Conservation (phyloP, 225 moss, liverwort and hornwort genomes). For the Physcomitrium patens region DNA sequence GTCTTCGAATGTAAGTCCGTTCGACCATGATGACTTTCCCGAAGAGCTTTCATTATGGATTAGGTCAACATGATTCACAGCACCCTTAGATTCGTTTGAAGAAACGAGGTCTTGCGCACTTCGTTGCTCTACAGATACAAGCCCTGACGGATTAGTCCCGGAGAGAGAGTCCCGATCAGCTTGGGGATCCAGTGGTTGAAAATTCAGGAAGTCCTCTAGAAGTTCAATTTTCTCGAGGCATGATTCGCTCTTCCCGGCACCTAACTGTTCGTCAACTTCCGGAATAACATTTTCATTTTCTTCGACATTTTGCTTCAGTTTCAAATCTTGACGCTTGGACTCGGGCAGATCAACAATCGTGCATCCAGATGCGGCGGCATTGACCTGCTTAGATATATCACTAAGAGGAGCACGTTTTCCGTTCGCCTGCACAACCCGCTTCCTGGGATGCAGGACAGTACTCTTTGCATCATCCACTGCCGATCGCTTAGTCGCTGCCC, state of each 20-base stretch:
- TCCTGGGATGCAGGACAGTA: slow-evolving; percentile 67
- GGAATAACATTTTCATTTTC: slow-evolving; percentile 54
- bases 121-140: slow-evolving; percentile 85
- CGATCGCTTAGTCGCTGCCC: slow-evolving; percentile 89
- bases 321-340: slow-evolving; percentile 19
- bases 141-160: slow-evolving; percentile 66
- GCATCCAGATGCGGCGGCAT: slow-evolving; percentile 37
- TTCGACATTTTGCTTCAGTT: slow-evolving; percentile 27
- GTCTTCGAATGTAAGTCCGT: slow-evolving; percentile 56
- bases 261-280: not conserved
- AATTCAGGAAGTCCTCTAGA: slow-evolving; percentile 20
- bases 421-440: slow-evolving; percentile 75
- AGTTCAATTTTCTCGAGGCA: not conserved
- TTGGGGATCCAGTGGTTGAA: slow-evolving; percentile 22
- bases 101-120: slow-evolving; percentile 79
- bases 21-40: slow-evolving; percentile 45
- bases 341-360: slow-evolving; percentile 30
- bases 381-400: slow-evolving; percentile 74
- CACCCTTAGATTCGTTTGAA: slow-evolving; percentile 65
- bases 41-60: slow-evolving; percentile 26
- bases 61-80: slow-evolving; percentile 51
- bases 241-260: not conserved
- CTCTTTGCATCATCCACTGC: slow-evolving; percentile 68
- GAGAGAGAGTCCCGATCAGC: slow-evolving; percentile 10
- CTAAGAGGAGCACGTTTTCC: slow-evolving; percentile 81